Evolutionary conservation across 805 yeast species (phyloP), one percentile per base, ranked within the genome.

Genomic region (Saccharomycopsis fodiens): DNA sequence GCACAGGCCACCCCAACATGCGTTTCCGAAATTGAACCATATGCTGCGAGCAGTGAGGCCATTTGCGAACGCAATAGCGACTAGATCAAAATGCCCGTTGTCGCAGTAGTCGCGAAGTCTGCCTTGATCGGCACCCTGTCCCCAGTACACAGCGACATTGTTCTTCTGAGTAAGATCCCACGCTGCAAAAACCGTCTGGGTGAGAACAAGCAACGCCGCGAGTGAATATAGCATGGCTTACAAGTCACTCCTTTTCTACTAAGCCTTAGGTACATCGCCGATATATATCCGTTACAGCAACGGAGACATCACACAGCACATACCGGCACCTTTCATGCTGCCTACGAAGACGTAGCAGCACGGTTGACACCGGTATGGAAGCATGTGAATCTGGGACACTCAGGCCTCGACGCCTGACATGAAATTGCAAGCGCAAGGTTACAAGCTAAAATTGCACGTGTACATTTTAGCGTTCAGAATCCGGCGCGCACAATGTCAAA

Each of bases 91-190:
- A 30, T 72, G 63, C 42, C 71, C 70, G 39, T 68, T 61, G 38
- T 64, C 61, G 64, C 88, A 81, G 65, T 79, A 79, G 45, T 62
- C 57, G 3, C 68, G 65, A 10, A 74, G 62, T 12, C 63, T 52
- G 45, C 66, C 57, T 55, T 74, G 76, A 59, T 31, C 58, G n/a
- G 81, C 70, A 52, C 69, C 69, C 58, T 80, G 86, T 45, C 87
- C 86, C 86, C 86, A 80, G 62, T 80, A 80, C 7, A 77, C 63
- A 13, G 77, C 85, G 27, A 79, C 69, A 45, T 78, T 77, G 25
- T 66, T 54, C 16, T 66, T 61, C 39, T 72, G 52, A n/a, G 55
- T 35, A 4, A 64, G 57, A 47, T 62, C 59, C 42, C 60, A 66
- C 55, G 52, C 62, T 56, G 48, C 65, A 62, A 40, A 39, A 10